Percentiles rank a stretch among this genome's conserved stretches.
These are phyloP conservation scores for Leccinum variicolor DNA, from an alignment of 768 basidiomycete species.

Conservation along the genomic window DNA sequence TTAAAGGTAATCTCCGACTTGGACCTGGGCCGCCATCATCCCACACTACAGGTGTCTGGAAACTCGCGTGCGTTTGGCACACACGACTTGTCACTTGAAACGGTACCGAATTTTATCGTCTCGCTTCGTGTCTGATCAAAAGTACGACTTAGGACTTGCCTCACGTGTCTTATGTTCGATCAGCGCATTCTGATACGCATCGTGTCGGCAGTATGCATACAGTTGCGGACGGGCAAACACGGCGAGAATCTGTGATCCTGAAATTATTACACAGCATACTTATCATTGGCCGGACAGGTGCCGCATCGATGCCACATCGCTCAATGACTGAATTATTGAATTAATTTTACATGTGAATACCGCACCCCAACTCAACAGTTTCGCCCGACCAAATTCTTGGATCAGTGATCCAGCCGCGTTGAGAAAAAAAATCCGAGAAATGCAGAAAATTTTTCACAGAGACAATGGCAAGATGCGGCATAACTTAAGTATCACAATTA, in stretches of 20 bases:
- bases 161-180: neutral
- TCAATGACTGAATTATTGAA: neutral
- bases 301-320: neutral
- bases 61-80: neutral
- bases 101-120: neutral
- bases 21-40: neutral
- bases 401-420: neutral
- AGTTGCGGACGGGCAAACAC: neutral
- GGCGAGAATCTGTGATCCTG: neutral
- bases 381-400: neutral
- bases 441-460: neutral
- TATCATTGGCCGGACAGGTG: neutral
- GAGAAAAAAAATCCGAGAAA: neutral
- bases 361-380: neutral
- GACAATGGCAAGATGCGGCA: neutral
- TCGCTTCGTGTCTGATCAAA: conserved; percentile 3
- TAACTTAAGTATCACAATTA: neutral
- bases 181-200: neutral
- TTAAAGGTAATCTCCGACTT: neutral
- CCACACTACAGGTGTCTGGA: neutral
- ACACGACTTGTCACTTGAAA: conserved; percentile 5
- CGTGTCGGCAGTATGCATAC: neutral
- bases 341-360: neutral
- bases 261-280: neutral
- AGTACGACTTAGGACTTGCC: neutral